Evolutionary conservation across 345 rosid genomes (phyloP).

Genomic region (Aquilaria malaccensis): DNA sequence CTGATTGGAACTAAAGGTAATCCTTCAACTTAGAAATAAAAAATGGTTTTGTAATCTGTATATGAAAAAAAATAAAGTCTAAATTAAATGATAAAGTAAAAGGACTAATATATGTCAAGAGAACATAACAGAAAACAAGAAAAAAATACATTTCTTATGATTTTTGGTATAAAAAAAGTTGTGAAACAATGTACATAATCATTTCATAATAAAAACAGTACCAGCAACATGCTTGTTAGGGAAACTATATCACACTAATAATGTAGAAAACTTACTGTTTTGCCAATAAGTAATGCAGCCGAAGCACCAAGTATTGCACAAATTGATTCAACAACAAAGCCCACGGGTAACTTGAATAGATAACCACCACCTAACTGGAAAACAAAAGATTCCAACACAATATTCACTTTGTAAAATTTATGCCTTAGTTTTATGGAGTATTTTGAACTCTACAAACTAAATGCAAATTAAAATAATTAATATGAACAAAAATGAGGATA

Average conservation of each 20-base stretch:
- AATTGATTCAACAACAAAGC: conserved; percentile 83
- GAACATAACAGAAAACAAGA: no score
- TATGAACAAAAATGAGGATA: no score
- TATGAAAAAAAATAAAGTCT: conserved; percentile 10
- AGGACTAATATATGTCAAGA: no score
- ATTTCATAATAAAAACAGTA: background rate
- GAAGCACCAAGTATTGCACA: conserved; percentile 87
- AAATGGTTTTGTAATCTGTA: conserved; percentile 71
- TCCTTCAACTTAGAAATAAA: conserved; percentile 86
- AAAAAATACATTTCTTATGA: no score
- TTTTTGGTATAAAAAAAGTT: no score
- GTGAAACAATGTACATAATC: background rate
- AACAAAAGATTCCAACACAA: conserved; percentile 1
- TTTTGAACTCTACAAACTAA: no score
- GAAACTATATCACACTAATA: no score
- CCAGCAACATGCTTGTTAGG: background rate
- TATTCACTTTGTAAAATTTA: no score
- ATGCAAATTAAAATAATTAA: no score
- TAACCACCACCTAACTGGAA: conserved; percentile 94
- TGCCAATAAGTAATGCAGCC: conserved; percentile 84
- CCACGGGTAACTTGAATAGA: conserved; percentile 79
- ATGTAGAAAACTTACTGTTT: conserved; percentile 40
- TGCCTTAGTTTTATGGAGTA: no score
- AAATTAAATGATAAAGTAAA: background rate
- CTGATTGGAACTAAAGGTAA: conserved; percentile 87